A percentile compares a stretch with the other conserved stretches of the same genome.
These are phyloP conservation scores for Jatropha multifida DNA, from an alignment of 441 rosid genomes.

Conservation along the genomic window DNA sequence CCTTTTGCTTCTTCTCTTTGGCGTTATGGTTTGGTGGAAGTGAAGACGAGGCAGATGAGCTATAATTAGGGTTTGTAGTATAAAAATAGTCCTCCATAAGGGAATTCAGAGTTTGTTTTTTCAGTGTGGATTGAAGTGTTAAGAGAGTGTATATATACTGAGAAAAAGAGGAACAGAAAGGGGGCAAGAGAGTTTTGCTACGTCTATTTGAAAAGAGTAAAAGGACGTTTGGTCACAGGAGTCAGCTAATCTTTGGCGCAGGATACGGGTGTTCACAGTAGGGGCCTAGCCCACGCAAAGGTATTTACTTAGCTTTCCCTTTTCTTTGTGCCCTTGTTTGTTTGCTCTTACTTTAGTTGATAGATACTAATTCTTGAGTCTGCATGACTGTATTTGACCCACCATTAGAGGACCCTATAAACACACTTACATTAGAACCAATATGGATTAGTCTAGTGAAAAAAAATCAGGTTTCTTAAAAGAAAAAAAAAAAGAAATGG, in stretches of 20 bases:
- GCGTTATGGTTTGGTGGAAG: constrained; percentile 13
- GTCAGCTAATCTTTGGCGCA: constrained; percentile 43
- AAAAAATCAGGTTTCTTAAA: no score
- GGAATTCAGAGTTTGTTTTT: neutral
- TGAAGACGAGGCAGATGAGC: constrained; percentile 40
- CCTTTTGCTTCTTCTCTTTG: constrained; percentile 34
- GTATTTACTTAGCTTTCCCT: constrained; percentile 16
- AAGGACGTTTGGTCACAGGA: constrained; percentile 33
- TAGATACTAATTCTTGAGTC: neutral
- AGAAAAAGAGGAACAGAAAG: no score
- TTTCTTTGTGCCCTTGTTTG: constrained; percentile 18
- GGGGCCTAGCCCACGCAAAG: constrained; percentile 32
- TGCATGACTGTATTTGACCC: no score
- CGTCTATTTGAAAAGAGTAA: neutral
- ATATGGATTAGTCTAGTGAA: no score
- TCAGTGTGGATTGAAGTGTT: neutral
- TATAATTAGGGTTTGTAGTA: constrained; percentile 18
- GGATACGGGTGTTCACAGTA: constrained; percentile 47
- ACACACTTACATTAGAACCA: no score
- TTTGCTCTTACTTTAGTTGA: constrained; percentile 8
- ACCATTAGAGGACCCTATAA: neutral
- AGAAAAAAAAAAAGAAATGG: no score
- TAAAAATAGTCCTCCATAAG: constrained; percentile 27
- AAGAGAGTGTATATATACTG: no score
- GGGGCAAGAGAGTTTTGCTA: no score